Conservation (phyloP, 768 basidiomycete genomes). For the Filobasidium floriforme region DNA sequence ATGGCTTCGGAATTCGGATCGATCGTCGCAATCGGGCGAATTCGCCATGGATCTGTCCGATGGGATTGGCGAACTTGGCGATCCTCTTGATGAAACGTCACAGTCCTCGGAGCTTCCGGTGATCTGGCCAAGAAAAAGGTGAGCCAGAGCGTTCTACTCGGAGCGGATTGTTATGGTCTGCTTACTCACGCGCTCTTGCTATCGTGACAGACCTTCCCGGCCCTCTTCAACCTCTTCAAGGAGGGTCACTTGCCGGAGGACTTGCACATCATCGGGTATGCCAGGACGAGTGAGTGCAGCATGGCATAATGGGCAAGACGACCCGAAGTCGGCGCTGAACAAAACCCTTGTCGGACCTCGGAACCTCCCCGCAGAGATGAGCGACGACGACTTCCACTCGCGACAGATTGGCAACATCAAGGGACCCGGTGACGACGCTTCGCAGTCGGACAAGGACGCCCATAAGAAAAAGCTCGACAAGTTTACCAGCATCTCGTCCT, state of each 20-base stretch:
- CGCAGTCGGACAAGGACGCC: slow-evolving; percentile 52
- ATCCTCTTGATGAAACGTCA: neutral
- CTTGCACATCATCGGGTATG: slow-evolving; percentile 89
- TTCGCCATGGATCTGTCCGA: too few relatives aligned
- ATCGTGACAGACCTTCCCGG: slow-evolving; percentile 72
- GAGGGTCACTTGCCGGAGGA: slow-evolving; percentile 71
- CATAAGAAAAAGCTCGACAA: slow-evolving; percentile 56
- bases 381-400: slow-evolving; percentile 64
- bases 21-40: too few relatives aligned
- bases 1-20: too few relatives aligned
- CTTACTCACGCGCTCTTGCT: neutral
- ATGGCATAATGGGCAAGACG: neutral
- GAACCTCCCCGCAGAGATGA: slow-evolving; percentile 28
- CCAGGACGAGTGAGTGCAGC: slow-evolving; percentile 59
- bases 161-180: neutral
- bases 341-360: slow-evolving; percentile 20
- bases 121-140: slow-evolving; percentile 99
- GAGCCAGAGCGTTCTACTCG: slow-evolving; percentile 10
- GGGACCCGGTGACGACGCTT: slow-evolving; percentile 52
- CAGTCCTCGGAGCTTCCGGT: slow-evolving; percentile 86
- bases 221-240: slow-evolving; percentile 80
- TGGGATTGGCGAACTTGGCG: too few relatives aligned
- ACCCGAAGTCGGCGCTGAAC: neutral
- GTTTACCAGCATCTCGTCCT: slow-evolving; percentile 74
- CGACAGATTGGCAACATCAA: slow-evolving; percentile 82